Base-by-base conservation (phyloP, 2,329 filamentous ascomycete genomes). In the Gyromitra esculenta region DNA sequence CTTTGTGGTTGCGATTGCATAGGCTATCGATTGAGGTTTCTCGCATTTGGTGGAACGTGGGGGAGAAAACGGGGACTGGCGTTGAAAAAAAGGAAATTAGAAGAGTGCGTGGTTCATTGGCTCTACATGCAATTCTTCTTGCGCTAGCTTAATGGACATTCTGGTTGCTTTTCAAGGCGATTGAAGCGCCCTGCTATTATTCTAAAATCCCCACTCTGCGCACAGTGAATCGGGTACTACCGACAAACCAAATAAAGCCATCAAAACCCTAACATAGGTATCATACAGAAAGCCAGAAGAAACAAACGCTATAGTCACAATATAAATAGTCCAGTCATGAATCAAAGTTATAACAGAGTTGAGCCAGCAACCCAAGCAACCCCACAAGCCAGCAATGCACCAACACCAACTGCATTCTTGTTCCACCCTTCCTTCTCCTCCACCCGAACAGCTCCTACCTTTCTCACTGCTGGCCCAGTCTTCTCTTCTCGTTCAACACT, bases 351-450 rank as follows among this genome's bases (percentile, higher is more conserved):
- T 54, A 74, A 73, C 7, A 78, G 52, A 39, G 76, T 65, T 64
- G 77, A 79, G 13, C 78, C 76, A 52, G 73, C 78, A 77, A 79
- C 77, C 79, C 79, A 80, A 25, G 73, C 80, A 57, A 88, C 82
- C 8, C 86, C 87, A 80, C 89, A 91, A 0, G 88, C 89, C n/a
- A 85, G 87, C 67, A 92, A 83, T 6, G 88, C 88, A 21, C 88
- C 87, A 2, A 87, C 88, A n/a, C 90, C 89, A 39, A 88, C 83
- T 1, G 87, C 83, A 83, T 90, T 91, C 84, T 90, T 91, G 1
- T 85, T 87, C 87, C 89, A 91, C 88, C 90, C 91, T 70, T 90
- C 87, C 69, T 91, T 89, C 1, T 87, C 90, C 65, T 91, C 83
- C 41, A 91, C 88, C 80, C 88, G 91, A 11, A 89, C 86, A 37